Evolutionary conservation across 495 filamentous ascomycete species (phyloP), one percentile per base, ranked within the genome.

Genomic region (Talaromyces nanjingensis): DNA sequence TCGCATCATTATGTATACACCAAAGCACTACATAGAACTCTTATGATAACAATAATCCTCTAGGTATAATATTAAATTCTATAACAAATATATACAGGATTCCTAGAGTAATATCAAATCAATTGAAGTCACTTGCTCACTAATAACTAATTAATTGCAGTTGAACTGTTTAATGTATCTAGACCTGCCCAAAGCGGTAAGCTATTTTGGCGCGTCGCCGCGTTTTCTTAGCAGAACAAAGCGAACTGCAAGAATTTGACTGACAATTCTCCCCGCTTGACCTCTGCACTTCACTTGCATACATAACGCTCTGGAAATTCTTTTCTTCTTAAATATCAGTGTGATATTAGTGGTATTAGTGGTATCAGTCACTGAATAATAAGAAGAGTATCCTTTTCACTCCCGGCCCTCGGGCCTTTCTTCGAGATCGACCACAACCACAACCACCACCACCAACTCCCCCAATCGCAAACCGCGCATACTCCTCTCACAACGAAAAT

Each of bases 161-260:
- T 34, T 34, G 33, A 7, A 34, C 33, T 34, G 33, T 39, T 39
- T 11, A 4, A 7, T 39, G 11, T 14, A 14, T 39, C 34, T 39
- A 39, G n/a, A 49, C 52, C 52, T 55, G 52, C 52, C 52, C 22
- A 29, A 55, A 55, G 52, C 52, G 52, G 52, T 55, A 55, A 55
- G 52, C 52, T 55, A 55, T 55, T 55, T 55, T 27, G 52, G 20
- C 52, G 52, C 52, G 52, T 55, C 52, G 24, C 52, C 24, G 52
- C 52, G 52, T 55, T 12, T 55, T 55, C 14, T 37, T 5, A 55
- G 25, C 20, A 53, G 52, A 55, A 54, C 52, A 54, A 55, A 25
- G 20, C 4, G 9, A 54, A 55, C 20, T 9, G 52, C 24, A 24
- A 27, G 25, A 24, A 55, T 55, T 55, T 24, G 14, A 27, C 14